Conservation (phyloP, 129 eudicot species). For the Chrysanthemum makinoi region DNA sequence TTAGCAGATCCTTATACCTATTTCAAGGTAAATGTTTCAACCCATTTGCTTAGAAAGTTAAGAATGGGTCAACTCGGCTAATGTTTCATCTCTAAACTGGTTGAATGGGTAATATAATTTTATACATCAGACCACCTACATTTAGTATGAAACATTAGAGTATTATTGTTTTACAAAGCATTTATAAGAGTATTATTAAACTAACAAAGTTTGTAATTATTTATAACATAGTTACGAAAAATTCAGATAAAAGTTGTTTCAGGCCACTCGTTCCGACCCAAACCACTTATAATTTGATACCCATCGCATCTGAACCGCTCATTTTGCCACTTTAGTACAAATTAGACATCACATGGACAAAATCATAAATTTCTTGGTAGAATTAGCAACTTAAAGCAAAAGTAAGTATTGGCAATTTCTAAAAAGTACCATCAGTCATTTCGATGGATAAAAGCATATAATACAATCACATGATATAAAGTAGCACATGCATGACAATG, state of each 20-base stretch:
- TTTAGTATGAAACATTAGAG: too few relatives aligned
- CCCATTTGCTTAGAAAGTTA: constrained; percentile 1
- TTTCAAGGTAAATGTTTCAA: background rate
- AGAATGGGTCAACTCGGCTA: background rate
- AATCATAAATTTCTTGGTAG: background rate
- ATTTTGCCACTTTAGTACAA: background rate
- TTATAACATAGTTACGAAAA: too few relatives aligned
- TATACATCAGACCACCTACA: too few relatives aligned
- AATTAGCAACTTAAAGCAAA: background rate
- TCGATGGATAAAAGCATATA: too few relatives aligned
- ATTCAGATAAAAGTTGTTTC: background rate
- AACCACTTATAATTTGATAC: background rate
- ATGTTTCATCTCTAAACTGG: background rate
- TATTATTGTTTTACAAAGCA: too few relatives aligned
- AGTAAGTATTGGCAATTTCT: too few relatives aligned
- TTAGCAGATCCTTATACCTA: background rate
- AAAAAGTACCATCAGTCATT: too few relatives aligned
- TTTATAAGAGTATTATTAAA: too few relatives aligned
- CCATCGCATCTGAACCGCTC: background rate
- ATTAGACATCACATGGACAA: background rate
- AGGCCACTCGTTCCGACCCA: background rate
- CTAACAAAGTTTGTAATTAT: too few relatives aligned
- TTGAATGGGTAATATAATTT: background rate
- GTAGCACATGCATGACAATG: constrained; percentile 8
- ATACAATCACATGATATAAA: background rate